Evolutionary conservation across 768 basidiomycete genomes (phyloP).

Genomic region (Mycena indigotica): DNA sequence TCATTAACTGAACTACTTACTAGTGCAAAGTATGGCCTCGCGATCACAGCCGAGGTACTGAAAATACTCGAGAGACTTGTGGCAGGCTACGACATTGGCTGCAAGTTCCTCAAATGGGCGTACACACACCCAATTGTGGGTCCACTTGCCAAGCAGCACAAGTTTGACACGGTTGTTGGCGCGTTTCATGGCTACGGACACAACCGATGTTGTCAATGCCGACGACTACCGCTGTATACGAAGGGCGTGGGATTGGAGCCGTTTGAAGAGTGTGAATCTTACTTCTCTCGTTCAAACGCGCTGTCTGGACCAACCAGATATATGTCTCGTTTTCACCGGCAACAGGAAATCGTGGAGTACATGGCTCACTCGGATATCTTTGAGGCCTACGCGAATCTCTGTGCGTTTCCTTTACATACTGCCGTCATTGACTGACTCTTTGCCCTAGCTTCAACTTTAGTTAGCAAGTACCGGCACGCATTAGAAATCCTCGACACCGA

Average conservation of each 20-base stretch:
- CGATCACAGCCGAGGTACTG: background rate
- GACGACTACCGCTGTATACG: conserved; percentile 13
- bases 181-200: too few relatives aligned
- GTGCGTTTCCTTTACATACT: conserved; percentile 2
- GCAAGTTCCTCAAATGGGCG: conserved; percentile 13
- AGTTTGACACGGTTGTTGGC: background rate
- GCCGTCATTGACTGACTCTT: background rate
- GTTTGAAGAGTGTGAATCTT: too few relatives aligned
- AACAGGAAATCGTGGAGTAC: conserved; percentile 6
- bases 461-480: background rate
- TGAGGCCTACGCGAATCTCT: conserved; percentile 8
- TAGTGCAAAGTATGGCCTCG: conserved; percentile 16
- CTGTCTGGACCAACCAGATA: conserved; percentile 11
- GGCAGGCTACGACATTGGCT: conserved; percentile 17
- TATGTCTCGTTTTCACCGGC: conserved; percentile 8
- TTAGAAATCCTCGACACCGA: background rate
- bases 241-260: too few relatives aligned
- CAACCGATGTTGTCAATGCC: conserved; percentile 3
- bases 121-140: background rate
- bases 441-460: background rate
- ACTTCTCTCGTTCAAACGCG: conserved; percentile 14
- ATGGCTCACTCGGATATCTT: background rate
- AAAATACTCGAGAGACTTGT: background rate
- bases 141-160: background rate
- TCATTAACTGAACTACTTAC: background rate